These are phyloP conservation scores for Sporothrix dimorphospora DNA, from an alignment of 2,329 filamentous ascomycete species.

Conservation along the genomic window DNA sequence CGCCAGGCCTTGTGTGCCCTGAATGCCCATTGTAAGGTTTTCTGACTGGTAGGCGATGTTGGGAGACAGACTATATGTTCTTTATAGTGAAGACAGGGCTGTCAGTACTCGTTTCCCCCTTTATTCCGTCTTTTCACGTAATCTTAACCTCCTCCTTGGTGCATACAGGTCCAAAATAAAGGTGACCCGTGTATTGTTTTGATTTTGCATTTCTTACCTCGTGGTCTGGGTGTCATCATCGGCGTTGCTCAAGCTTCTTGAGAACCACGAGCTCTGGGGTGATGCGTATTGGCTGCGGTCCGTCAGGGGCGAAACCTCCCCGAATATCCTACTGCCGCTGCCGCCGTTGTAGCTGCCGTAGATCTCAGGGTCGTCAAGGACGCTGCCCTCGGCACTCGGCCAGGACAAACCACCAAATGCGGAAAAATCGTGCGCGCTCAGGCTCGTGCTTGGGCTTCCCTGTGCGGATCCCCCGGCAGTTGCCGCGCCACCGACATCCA, in stretches of 20 bases:
- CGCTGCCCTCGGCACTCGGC: neutral
- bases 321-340: neutral
- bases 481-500: neutral
- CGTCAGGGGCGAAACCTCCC: neutral
- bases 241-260: neutral
- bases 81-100: neutral
- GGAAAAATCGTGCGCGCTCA: neutral
- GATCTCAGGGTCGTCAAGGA: neutral
- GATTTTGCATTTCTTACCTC: neutral
- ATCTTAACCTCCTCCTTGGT: neutral
- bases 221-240: neutral
- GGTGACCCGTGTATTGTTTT: no score
- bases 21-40: neutral
- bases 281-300: neutral
- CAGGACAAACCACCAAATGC: neutral
- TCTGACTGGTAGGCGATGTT: neutral
- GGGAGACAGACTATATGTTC: slow-evolving; percentile 3
- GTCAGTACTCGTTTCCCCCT: neutral
- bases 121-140: neutral
- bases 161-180: neutral
- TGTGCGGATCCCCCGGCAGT: neutral
- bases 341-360: slow-evolving; percentile 7
- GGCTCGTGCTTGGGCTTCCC: neutral
- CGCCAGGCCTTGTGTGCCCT: neutral
- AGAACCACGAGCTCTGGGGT: neutral